Evolutionary conservation across 176 grass and related monocot species (phyloP).

Genomic region (Raddia distichophylla): DNA sequence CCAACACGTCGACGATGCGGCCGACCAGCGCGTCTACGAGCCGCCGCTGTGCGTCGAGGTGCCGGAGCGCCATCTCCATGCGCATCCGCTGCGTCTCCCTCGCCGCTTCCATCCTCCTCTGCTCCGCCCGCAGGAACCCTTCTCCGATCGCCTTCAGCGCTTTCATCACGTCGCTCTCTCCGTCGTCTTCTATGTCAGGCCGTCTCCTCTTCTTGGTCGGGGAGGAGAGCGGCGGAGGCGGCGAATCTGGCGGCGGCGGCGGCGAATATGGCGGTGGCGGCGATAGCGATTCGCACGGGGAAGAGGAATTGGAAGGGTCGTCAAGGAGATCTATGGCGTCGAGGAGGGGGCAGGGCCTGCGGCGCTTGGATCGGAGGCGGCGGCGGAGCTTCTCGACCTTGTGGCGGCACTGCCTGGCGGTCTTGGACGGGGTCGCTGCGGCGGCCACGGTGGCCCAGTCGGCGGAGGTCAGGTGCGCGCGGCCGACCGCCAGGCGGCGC

Average conservation of each 20-base stretch:
- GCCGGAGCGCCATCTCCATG: slow-evolving; percentile 75
- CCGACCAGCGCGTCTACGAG: slow-evolving; percentile 55
- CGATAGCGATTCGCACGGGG: slow-evolving; percentile 35
- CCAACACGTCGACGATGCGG: slow-evolving; percentile 52
- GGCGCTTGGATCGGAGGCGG: slow-evolving; percentile 52
- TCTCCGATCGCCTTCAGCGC: slow-evolving; percentile 65
- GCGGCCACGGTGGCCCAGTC: slow-evolving; percentile 70
- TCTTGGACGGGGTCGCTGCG: slow-evolving; percentile 61
- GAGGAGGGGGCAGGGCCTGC: slow-evolving; percentile 57
- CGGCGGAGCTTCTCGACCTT: slow-evolving; percentile 86
- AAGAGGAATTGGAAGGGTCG: slow-evolving; percentile 32
- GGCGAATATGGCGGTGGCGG: slow-evolving; percentile 28
- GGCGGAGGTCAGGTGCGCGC: slow-evolving; percentile 59
- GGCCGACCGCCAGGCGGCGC: slow-evolving; percentile 59
- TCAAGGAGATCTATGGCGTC: slow-evolving; percentile 55
- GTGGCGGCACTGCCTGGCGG: slow-evolving; percentile 75
- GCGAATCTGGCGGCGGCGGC: slow-evolving; percentile 31
- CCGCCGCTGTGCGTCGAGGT: slow-evolving; percentile 55
- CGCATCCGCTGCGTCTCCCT: slow-evolving; percentile 71
- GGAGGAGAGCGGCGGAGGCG: slow-evolving; percentile 24
- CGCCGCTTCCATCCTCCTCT: slow-evolving; percentile 69
- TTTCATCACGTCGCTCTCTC: slow-evolving; percentile 42
- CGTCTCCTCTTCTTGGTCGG: slow-evolving; percentile 51
- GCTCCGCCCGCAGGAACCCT: slow-evolving; percentile 68
- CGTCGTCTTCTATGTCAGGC: slow-evolving; percentile 29